Conservation (phyloP, 2,329 filamentous ascomycete genomes). For the Alternaria metachromatica region DNA sequence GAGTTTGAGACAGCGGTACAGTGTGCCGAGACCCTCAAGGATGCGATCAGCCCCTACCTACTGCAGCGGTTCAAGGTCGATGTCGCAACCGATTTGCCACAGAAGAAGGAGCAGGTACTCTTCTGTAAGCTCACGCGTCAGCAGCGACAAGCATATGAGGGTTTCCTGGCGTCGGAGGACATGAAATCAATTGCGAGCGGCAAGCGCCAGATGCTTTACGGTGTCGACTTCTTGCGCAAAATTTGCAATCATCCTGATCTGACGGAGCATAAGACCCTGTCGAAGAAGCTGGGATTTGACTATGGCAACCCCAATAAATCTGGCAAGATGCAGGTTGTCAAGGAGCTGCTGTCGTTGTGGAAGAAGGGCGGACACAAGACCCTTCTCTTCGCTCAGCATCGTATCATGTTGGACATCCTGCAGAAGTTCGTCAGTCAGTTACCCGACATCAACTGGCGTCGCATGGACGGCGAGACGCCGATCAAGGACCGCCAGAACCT, state of each 20-base stretch:
- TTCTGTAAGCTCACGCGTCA: conserved; percentile 89
- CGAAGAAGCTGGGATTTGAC: conserved; percentile 69
- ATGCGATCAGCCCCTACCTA: conserved; percentile 90
- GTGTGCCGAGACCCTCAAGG: conserved; percentile 91
- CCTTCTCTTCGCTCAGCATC: conserved; percentile 88
- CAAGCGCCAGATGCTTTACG: conserved; percentile 80
- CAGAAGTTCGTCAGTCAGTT: conserved; percentile 77
- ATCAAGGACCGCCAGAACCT: conserved; percentile 88
- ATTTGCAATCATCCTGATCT: conserved; percentile 98
- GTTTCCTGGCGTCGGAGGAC: conserved; percentile 81
- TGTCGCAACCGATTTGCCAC: conserved; percentile 89
- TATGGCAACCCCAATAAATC: conserved; percentile 83
- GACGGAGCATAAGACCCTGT: conserved; percentile 68
- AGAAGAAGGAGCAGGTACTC: conserved; percentile 94
- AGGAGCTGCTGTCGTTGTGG: conserved; percentile 86
- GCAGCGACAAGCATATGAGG: conserved; percentile 81
- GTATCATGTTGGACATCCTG: conserved; percentile 94
- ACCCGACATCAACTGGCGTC: conserved; percentile 74
- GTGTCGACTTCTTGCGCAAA: conserved; percentile 90
- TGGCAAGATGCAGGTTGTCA: conserved; percentile 95
- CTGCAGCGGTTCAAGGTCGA: conserved; percentile 92
- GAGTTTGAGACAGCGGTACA: conserved; percentile 94
- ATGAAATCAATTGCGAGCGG: conserved; percentile 81
- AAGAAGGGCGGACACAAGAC: conserved; percentile 93
- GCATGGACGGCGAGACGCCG: conserved; percentile 92